phyloP scores from a whole-genome alignment of 768 basidiomycete genomes.

The Tremella fuciformis region DNA sequence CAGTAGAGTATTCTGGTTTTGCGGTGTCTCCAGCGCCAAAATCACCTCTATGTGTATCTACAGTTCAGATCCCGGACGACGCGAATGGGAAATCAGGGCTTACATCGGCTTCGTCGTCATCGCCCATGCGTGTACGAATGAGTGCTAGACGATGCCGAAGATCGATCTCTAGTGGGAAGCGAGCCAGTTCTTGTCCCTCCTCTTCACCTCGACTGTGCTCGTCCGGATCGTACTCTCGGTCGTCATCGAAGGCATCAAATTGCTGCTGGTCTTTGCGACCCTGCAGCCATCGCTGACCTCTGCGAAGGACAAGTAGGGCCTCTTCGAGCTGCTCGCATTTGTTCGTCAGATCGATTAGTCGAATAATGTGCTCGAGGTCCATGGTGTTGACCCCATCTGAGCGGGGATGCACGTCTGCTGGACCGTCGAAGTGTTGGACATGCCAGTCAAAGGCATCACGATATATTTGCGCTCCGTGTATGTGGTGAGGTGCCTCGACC shows the following conservation, averaged over 20 bases:
- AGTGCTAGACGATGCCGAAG: conserved; percentile 80
- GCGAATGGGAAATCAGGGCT: conserved; percentile 19
- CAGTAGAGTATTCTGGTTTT: conserved; percentile 72
- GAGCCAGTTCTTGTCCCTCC: conserved; percentile 57
- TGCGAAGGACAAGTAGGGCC: conserved; percentile 67
- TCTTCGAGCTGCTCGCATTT: conserved; percentile 65
- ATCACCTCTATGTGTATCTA: conserved; percentile 77
- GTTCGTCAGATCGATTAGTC: conserved; percentile 80
- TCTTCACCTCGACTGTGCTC: conserved; percentile 40
- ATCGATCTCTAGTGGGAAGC: conserved; percentile 67
- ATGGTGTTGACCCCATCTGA: conserved; percentile 24
- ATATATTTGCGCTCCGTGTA: conserved; percentile 65
- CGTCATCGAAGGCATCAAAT: conserved; percentile 81
- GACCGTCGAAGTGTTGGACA: conserved; percentile 57
- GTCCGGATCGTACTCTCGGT: conserved; percentile 75
- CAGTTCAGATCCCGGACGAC: background rate
- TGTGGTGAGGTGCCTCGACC: conserved; percentile 67
- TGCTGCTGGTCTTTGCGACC: conserved; percentile 67
- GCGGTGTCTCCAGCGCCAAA: conserved; percentile 66
- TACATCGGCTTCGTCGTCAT: conserved; percentile 78
- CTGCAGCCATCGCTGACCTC: conserved; percentile 87
- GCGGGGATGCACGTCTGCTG: conserved; percentile 12
- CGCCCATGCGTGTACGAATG: conserved; percentile 73
- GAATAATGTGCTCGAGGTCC: conserved; percentile 57
- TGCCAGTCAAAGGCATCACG: conserved; percentile 72